phyloP scores from a whole-genome alignment of 2,329 filamentous ascomycete genomes.

The Acrocalymma vagum region DNA sequence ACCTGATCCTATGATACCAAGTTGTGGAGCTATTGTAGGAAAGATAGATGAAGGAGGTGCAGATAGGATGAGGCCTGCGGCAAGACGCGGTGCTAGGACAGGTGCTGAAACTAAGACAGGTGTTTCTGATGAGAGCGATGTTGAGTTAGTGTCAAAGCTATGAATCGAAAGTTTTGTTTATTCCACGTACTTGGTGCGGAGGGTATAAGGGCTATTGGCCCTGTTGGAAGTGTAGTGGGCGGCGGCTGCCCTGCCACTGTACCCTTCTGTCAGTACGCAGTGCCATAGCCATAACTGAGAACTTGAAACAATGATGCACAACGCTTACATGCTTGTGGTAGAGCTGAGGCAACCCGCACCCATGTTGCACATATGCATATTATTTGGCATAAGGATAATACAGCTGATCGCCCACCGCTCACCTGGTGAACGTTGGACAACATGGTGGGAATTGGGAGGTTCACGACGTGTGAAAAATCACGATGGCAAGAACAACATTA shows the following conservation, averaged over 20 bases:
- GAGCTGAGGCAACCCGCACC: conserved; percentile 20
- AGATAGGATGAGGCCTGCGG: conserved; percentile 13
- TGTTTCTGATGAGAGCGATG: neutral
- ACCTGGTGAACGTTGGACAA: conserved; percentile 20
- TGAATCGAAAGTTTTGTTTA: too few species aligned
- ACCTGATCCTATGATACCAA: neutral
- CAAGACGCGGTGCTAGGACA: conserved; percentile 7
- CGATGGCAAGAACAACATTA: conserved; percentile 14
- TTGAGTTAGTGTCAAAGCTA: conserved; percentile 4
- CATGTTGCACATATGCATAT: conserved; percentile 31
- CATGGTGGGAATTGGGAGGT: conserved; percentile 6
- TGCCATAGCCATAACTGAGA: conserved; percentile 4
- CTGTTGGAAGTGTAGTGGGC: conserved; percentile 4
- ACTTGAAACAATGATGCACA: conserved; percentile 10
- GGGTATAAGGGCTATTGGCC: conserved; percentile 20
- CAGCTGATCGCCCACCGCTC: conserved; percentile 8
- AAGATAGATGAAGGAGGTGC: conserved; percentile 2
- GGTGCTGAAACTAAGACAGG: conserved; percentile 15
- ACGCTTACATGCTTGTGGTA: conserved; percentile 31
- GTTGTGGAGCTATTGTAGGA: neutral
- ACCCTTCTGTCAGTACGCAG: conserved; percentile 23
- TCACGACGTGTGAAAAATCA: conserved; percentile 8
- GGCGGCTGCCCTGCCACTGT: conserved; percentile 22
- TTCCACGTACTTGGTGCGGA: conserved; percentile 25
- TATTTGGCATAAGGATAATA: conserved; percentile 22